phyloP scores from a whole-genome alignment of 495 filamentous ascomycete genomes.

The Penicillium ochrochloron region DNA sequence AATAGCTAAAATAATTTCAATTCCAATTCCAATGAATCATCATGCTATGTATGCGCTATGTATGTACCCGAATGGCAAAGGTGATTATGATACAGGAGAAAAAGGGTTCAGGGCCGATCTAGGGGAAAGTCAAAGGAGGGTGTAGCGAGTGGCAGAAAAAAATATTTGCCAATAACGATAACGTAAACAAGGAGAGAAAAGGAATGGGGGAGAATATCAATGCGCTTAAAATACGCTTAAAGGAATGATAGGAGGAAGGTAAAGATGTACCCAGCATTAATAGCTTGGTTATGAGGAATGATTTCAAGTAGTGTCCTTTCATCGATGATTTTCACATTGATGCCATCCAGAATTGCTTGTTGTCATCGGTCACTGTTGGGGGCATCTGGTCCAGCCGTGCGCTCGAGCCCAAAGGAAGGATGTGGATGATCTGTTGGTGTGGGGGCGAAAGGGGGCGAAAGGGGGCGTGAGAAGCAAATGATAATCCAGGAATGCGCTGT shows the following conservation, averaged over 20 bases:
- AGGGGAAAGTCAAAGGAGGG: constrained; percentile 16
- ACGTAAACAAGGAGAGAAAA: not conserved
- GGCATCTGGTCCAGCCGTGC: constrained; percentile 34
- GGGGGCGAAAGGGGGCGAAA: not conserved
- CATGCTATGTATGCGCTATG: constrained; percentile 32
- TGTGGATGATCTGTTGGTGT: not conserved
- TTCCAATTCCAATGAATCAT: constrained; percentile 15
- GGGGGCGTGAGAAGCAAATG: not conserved
- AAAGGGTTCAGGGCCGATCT: not conserved
- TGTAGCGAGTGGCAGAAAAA: constrained; percentile 8
- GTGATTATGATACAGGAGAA: constrained; percentile 32
- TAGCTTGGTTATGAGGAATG: constrained; percentile 9
- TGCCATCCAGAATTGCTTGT: constrained; percentile 4
- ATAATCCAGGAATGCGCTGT: constrained; percentile 23
- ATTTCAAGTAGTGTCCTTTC: not conserved
- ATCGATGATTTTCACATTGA: constrained; percentile 6
- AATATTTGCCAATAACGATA: not conserved
- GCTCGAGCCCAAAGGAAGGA: constrained; percentile 12
- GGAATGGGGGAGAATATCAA: not conserved
- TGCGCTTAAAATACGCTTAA: constrained; percentile 3
- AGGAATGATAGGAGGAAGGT: not conserved
- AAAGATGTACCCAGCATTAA: not conserved
- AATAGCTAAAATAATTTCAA: not conserved
- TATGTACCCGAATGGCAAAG: constrained; percentile 16
- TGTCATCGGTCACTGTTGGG: constrained; percentile 11